phyloP scores from a whole-genome alignment of 495 filamentous ascomycete species.

The Aspergillus sclerotioniger region DNA sequence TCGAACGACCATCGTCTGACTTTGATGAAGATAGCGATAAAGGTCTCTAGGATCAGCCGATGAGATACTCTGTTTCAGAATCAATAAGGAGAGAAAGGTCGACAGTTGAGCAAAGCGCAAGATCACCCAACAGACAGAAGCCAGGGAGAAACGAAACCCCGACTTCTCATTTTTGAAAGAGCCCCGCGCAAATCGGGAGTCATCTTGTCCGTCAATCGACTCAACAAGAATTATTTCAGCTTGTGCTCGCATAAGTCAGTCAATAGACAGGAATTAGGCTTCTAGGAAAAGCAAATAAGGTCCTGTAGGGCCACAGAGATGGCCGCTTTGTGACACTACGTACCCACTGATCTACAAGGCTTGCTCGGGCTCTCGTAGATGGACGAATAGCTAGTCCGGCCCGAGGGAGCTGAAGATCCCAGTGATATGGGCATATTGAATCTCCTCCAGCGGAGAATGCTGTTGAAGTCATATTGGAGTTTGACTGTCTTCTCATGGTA shows the following conservation, averaged over 20 bases:
- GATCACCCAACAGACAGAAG: not conserved
- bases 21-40: not conserved
- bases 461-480: not conserved
- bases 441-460: not conserved
- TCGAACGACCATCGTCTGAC: too few relatives aligned
- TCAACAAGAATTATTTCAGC: not conserved
- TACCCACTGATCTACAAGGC: constrained; percentile 1
- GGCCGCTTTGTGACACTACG: not conserved
- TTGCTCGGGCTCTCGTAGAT: not conserved
- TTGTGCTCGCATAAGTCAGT: not conserved
- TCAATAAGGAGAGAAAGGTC: not conserved
- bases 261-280: not conserved
- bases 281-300: not conserved
- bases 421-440: not conserved
- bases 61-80: not conserved
- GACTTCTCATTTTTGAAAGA: not conserved
- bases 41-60: not conserved
- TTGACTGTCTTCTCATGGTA: not conserved
- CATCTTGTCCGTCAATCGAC: not conserved
- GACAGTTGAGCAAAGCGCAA: not conserved
- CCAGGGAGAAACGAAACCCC: not conserved
- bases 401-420: not conserved
- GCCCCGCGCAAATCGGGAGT: not conserved
- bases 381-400: not conserved
- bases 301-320: not conserved